These are phyloP conservation scores for Xylaria sp. DNA, from an alignment of 2,329 filamentous ascomycete species.

Conservation along the genomic window DNA sequence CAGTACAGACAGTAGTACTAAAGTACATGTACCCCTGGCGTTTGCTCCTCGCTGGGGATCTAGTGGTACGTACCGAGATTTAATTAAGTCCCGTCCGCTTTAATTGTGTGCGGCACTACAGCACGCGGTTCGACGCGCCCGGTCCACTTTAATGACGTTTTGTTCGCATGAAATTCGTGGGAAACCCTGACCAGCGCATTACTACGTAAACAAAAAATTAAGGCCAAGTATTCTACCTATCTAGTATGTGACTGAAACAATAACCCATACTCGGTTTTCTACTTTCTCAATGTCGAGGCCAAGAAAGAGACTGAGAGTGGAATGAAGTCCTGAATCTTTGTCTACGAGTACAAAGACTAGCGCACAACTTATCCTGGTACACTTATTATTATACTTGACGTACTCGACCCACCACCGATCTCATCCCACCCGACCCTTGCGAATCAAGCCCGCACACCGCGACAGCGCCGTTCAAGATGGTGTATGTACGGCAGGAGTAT, in stretches of 20 bases:
- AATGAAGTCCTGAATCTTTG: background rate
- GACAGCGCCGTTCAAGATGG: conserved; percentile 68
- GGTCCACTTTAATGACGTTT: conserved; percentile 41
- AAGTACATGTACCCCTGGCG: background rate
- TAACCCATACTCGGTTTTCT: background rate
- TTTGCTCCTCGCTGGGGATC: too few species aligned
- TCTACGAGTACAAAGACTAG: background rate
- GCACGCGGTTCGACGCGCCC: conserved; percentile 31
- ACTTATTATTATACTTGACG: background rate
- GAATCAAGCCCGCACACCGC: background rate
- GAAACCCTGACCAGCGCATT: conserved; percentile 28
- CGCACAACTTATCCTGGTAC: background rate
- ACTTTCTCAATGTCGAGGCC: background rate
- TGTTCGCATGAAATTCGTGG: conserved; percentile 24
- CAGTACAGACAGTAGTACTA: too few species aligned
- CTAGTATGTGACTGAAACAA: conserved; percentile 12
- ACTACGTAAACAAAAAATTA: conserved; percentile 32
- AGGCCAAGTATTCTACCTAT: conserved; percentile 33
- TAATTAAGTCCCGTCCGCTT: background rate
- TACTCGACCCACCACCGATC: background rate
- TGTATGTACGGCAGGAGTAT: conserved; percentile 93
- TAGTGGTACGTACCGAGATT: background rate
- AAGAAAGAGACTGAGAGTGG: background rate
- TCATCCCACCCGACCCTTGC: conserved; percentile 5
- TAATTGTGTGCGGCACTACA: conserved; percentile 4